phyloP scores from a whole-genome alignment of 2,329 filamentous ascomycete genomes.

The Fonsecaea monophora region DNA sequence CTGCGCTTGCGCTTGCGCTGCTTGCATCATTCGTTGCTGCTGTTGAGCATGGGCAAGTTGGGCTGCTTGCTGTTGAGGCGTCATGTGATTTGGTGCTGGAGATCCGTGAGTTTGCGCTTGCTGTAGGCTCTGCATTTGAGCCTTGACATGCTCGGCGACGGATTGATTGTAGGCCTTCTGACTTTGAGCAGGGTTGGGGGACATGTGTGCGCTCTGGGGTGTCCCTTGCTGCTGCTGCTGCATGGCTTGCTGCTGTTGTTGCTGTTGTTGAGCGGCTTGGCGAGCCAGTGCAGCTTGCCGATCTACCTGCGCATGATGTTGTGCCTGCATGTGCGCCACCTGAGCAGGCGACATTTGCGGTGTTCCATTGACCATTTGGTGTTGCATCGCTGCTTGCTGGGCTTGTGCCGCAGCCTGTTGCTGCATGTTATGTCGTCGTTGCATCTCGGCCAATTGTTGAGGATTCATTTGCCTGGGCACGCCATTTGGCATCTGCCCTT shows the following conservation, averaged over 20 bases:
- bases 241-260: slow-evolving; percentile 44
- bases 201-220: slow-evolving; percentile 39
- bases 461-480: slow-evolving; percentile 48
- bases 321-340: slow-evolving; percentile 38
- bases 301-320: slow-evolving; percentile 42
- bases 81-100: slow-evolving; percentile 38
- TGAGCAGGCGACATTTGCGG: slow-evolving; percentile 46
- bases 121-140: slow-evolving; percentile 37
- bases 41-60: slow-evolving; percentile 35
- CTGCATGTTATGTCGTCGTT: slow-evolving; percentile 52
- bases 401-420: slow-evolving; percentile 46
- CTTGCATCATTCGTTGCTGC: slow-evolving; percentile 31
- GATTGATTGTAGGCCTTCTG: slow-evolving; percentile 35
- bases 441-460: slow-evolving; percentile 52
- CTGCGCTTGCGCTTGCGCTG: slow-evolving; percentile 25
- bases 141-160: slow-evolving; percentile 36
- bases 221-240: slow-evolving; percentile 41
- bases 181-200: slow-evolving; percentile 41
- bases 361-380: slow-evolving; percentile 44
- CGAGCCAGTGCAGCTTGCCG: slow-evolving; percentile 41
- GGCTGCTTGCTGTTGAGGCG: slow-evolving; percentile 34
- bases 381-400: slow-evolving; percentile 49
- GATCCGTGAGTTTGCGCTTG: slow-evolving; percentile 32
- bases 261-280: slow-evolving; percentile 42
- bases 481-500: slow-evolving; percentile 50